These are phyloP conservation scores for Serendipita sp. DNA, from an alignment of 768 basidiomycete species.

Conservation along the genomic window DNA sequence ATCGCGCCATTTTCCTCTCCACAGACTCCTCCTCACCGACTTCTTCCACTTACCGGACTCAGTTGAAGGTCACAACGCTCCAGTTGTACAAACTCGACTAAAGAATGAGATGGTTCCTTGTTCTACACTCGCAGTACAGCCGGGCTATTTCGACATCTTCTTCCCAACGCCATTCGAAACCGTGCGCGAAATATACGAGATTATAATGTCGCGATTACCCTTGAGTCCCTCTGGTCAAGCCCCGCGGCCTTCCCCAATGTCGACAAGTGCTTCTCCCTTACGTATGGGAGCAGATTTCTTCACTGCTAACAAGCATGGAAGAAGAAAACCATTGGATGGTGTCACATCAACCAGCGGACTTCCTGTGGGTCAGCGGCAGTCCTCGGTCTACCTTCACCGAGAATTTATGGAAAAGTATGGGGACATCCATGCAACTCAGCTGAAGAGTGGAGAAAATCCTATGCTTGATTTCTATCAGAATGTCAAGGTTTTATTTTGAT, in stretches of 20 bases:
- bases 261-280: constrained; percentile 31
- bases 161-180: constrained; percentile 85
- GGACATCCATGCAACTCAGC: constrained; percentile 48
- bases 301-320: constrained; percentile 37
- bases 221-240: constrained; percentile 17
- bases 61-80: constrained; percentile 59
- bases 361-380: constrained; percentile 66
- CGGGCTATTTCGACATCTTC: constrained; percentile 96
- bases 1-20: constrained; percentile 70
- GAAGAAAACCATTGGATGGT: constrained; percentile 53
- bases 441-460: constrained; percentile 75
- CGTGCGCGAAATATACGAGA: constrained; percentile 81
- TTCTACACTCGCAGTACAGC: constrained; percentile 77
- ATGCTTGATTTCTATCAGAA: constrained; percentile 82
- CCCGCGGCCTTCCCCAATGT: constrained; percentile 36
- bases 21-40: constrained; percentile 87
- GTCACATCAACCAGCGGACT: constrained; percentile 56
- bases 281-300: constrained; percentile 51
- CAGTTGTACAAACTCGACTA: constrained; percentile 91
- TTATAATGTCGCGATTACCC: constrained; percentile 46
- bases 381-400: constrained; percentile 69
- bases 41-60: constrained; percentile 79
- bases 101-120: constrained; percentile 76
- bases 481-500: constrained; percentile 78
- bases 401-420: constrained; percentile 83